These are phyloP conservation scores for Fusarium nisikadoi DNA, from an alignment of 2,329 filamentous ascomycete genomes.

Conservation along the genomic window DNA sequence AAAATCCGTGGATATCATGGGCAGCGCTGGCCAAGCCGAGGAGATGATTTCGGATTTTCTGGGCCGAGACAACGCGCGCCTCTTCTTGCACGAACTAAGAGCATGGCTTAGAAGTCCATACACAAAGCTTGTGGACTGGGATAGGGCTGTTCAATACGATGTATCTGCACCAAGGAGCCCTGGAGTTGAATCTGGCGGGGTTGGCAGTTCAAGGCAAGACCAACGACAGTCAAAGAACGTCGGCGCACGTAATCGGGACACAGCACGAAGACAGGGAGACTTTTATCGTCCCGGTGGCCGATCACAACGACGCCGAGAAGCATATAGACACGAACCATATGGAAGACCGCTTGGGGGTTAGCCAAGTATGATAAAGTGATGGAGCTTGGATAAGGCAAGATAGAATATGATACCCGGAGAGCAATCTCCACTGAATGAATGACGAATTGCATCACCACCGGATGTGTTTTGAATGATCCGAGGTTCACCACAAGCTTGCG, in stretches of 20 bases:
- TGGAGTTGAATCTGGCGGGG: neutral
- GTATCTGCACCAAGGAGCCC: neutral
- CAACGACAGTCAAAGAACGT: neutral
- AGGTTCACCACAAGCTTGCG: neutral
- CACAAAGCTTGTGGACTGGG: slow-evolving; percentile 78
- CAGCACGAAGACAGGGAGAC: slow-evolving; percentile 34
- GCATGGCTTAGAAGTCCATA: slow-evolving; percentile 87
- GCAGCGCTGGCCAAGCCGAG: slow-evolving; percentile 80
- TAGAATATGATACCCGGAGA: slow-evolving; percentile 42
- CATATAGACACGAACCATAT: slow-evolving; percentile 32
- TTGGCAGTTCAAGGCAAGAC: neutral
- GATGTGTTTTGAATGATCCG: neutral
- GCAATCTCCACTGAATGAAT: slow-evolving; percentile 19
- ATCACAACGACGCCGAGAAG: slow-evolving; percentile 1
- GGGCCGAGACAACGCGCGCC: slow-evolving; percentile 74
- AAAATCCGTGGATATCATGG: slow-evolving; percentile 84
- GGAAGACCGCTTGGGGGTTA: slow-evolving; percentile 5
- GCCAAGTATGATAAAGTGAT: neutral
- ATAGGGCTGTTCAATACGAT: slow-evolving; percentile 79
- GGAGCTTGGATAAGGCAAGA: slow-evolving; percentile 26
- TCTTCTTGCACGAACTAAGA: slow-evolving; percentile 88
- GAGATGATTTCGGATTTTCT: slow-evolving; percentile 82
- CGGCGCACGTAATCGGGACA: neutral
- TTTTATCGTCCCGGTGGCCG: slow-evolving; percentile 41
- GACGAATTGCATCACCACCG: neutral